Evolutionary conservation across 805 yeast species (phyloP), one percentile per base, ranked within the genome.

Genomic region (Candida coquimbonensis): DNA sequence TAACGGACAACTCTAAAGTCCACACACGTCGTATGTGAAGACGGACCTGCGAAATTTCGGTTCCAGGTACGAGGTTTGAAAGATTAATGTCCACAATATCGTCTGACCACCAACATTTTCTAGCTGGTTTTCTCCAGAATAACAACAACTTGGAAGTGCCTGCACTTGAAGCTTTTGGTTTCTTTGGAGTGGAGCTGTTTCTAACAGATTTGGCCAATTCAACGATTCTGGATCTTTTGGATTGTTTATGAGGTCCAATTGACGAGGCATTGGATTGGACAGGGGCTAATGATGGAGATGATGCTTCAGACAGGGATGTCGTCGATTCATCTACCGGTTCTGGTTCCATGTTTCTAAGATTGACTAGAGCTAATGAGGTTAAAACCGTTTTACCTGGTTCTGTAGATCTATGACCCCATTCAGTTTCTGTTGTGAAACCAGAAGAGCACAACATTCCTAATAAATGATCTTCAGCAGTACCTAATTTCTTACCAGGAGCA

Each of bases 91-190:
- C 80, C 19, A 78, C 64, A 27, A 65, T 69, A 38, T 79, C 77
- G 60, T 80, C 78, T 7, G 87, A 75, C 99, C 99, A 93, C 99
- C 99, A 93, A 68, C 99, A 93, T 62, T 93, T 93, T 60, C 98
- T 77, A 2, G 99, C 99, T 1, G 99, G 99, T 61, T 93, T 93
- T 51, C 96, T 77, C 98, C 99, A 93, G 61, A 93, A 93, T 43
- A 93, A 68, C 34, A 93, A 70, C 43, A 93, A 73, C 63, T 93
- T 93, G 54, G 72, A 78, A 54, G 53, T 67, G 49, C 64, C 66
- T 24, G 72, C 64, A 52, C 67, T 66, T 26, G 42, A 41, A 26
- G 37, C 21, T 49, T 66, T 60, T 47, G 64, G 56, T 53, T 39
- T 59, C 38, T 47, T 44, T 5, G 49, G 38, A 8, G 29, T 24